phyloP scores from a whole-genome alignment of 768 basidiomycete genomes.

The Piloderma croceum region DNA sequence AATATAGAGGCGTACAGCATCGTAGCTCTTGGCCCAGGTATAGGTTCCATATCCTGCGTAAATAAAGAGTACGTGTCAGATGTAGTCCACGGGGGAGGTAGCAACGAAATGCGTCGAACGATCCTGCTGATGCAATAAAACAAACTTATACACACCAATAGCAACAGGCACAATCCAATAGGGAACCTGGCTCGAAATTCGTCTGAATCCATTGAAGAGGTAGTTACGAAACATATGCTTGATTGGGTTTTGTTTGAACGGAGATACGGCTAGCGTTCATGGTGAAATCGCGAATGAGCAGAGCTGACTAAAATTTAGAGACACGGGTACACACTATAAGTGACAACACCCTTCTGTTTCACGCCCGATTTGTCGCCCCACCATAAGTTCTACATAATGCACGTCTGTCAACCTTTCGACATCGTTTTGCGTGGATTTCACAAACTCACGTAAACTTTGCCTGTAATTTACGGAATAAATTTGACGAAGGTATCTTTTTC shows the following conservation, averaged over 20 bases:
- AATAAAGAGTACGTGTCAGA: slow-evolving; percentile 2
- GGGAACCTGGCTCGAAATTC: slow-evolving; percentile 64
- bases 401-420: background rate
- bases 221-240: slow-evolving; percentile 68
- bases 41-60: slow-evolving; percentile 77
- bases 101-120: background rate
- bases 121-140: background rate
- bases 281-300: slow-evolving; percentile 3
- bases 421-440: background rate
- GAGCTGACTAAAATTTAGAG: background rate
- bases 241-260: slow-evolving; percentile 70
- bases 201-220: slow-evolving; percentile 82
- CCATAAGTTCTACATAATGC: slow-evolving; percentile 65
- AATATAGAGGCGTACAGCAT: no score
- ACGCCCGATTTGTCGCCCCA: slow-evolving; percentile 75
- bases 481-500: background rate
- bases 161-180: slow-evolving; percentile 79
- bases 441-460: slow-evolving; percentile 73
- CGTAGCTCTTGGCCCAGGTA: slow-evolving; percentile 68
- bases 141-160: slow-evolving; percentile 52
- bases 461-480: slow-evolving; percentile 31
- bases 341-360: slow-evolving; percentile 70
- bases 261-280: slow-evolving; percentile 61
- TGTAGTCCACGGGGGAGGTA: background rate
- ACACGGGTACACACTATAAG: slow-evolving; percentile 63